These are phyloP conservation scores for Penicillium turbatum DNA, from an alignment of 495 filamentous ascomycete genomes.

Conservation along the genomic window DNA sequence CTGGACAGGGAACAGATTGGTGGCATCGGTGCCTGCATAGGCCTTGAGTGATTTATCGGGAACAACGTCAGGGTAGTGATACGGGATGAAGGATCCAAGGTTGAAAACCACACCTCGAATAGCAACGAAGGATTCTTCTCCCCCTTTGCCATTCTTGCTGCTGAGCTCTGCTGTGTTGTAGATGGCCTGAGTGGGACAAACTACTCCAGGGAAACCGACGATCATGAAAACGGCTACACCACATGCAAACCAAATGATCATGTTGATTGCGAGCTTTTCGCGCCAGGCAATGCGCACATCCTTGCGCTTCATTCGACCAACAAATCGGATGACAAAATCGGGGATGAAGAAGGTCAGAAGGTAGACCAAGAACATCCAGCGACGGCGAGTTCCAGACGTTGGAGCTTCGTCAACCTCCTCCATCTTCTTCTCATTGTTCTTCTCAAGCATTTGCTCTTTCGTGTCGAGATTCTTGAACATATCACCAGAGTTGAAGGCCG, in stretches of 20 bases:
- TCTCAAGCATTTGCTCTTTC: conserved; percentile 85
- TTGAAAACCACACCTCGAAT: conserved; percentile 91
- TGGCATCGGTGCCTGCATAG: conserved; percentile 85
- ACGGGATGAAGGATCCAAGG: conserved; percentile 64
- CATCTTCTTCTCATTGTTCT: conserved; percentile 86
- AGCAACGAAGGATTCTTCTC: conserved; percentile 60
- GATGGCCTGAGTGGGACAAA: conserved; percentile 89
- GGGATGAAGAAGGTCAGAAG: conserved; percentile 82
- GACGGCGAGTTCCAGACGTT: conserved; percentile 76
- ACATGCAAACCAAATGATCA: conserved; percentile 93
- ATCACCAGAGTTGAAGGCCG: conserved; percentile 83
- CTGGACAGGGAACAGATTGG: conserved; percentile 86
- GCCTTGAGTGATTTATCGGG: conserved; percentile 59
- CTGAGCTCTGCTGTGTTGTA: conserved; percentile 76
- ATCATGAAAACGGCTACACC: conserved; percentile 78
- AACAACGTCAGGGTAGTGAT: conserved; percentile 79
- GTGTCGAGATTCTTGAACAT: conserved; percentile 99
- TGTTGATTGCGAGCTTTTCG: conserved; percentile 96
- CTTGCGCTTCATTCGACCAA: conserved; percentile 86
- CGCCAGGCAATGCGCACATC: conserved; percentile 94
- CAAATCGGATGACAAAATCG: conserved; percentile 70
- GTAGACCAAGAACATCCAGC: conserved; percentile 89
- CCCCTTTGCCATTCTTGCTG: conserved; percentile 66
- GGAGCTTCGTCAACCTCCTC: conserved; percentile 80
- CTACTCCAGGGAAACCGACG: conserved; percentile 77